Evolutionary conservation across 768 basidiomycete species (phyloP).

Genomic region (Crassisporium funariophilum): DNA sequence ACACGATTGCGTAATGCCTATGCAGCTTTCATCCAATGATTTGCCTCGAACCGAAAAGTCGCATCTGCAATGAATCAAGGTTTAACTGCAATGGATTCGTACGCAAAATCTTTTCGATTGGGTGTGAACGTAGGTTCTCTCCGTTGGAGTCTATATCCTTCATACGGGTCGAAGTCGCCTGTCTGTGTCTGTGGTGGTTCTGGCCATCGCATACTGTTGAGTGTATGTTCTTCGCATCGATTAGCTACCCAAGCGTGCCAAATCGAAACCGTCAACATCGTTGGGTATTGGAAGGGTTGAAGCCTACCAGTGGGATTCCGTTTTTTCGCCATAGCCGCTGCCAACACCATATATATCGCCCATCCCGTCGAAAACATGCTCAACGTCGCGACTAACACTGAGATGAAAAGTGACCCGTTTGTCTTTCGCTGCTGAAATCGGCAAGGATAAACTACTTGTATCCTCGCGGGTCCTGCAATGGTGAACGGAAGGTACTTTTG

Average conservation of each 20-base stretch:
- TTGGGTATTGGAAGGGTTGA: background rate
- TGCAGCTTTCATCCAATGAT: too few species aligned
- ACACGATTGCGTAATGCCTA: too few species aligned
- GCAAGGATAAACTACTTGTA: slow-evolving; percentile 26
- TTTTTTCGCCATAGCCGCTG: slow-evolving; percentile 11
- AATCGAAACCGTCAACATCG: background rate
- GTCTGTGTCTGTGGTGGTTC: background rate
- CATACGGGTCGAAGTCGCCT: slow-evolving; percentile 1
- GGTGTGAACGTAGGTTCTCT: background rate
- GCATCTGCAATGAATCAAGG: too few species aligned
- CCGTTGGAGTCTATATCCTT: background rate
- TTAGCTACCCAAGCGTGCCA: slow-evolving; percentile 3
- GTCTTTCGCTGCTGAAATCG: slow-evolving; percentile 18
- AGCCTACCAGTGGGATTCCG: slow-evolving; percentile 3
- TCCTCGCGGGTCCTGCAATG: slow-evolving; percentile 17
- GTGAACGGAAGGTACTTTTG: slow-evolving; percentile 12
- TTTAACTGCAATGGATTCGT: slow-evolving; percentile 14
- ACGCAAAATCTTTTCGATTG: background rate
- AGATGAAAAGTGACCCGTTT: slow-evolving; percentile 15
- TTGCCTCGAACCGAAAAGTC: too few species aligned
- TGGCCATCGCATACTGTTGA: too few species aligned
- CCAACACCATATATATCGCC: slow-evolving; percentile 22
- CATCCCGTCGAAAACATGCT: slow-evolving; percentile 28
- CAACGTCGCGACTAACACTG: slow-evolving; percentile 25
- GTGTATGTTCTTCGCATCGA: slow-evolving; percentile 9